Evolutionary conservation across 495 filamentous ascomycete species (phyloP).

Genomic region (Darksidea phi): DNA sequence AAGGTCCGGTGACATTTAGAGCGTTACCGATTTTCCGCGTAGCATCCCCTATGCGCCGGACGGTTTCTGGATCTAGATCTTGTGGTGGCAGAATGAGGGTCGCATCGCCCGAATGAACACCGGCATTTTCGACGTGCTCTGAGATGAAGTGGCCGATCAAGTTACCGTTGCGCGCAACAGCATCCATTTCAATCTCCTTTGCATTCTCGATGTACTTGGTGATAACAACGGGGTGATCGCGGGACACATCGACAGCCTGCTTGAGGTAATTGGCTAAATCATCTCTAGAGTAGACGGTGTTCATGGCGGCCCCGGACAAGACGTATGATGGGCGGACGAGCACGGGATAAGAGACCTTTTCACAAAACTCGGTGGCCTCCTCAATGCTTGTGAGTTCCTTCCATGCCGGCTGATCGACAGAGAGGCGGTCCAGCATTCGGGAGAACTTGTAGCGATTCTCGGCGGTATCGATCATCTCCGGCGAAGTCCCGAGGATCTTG

Average conservation of each 20-base stretch:
- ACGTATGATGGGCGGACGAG: slow-evolving; percentile 96
- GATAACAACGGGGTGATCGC: slow-evolving; percentile 97
- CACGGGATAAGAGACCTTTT: slow-evolving; percentile 88
- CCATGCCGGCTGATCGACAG: slow-evolving; percentile 94
- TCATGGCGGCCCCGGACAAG: slow-evolving; percentile 97
- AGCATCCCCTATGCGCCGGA: slow-evolving; percentile 87
- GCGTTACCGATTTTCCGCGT: slow-evolving; percentile 93
- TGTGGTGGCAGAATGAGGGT: slow-evolving; percentile 90
- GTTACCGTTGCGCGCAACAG: slow-evolving; percentile 79
- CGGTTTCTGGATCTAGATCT: slow-evolving; percentile 85
- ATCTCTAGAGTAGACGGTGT: slow-evolving; percentile 89
- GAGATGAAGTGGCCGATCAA: slow-evolving; percentile 93
- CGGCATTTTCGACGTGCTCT: slow-evolving; percentile 95
- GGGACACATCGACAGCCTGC: slow-evolving; percentile 88
- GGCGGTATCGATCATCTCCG: slow-evolving; percentile 97
- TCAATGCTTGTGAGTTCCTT: slow-evolving; percentile 92
- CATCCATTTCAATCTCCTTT: slow-evolving; percentile 97
- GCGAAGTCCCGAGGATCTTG: slow-evolving; percentile 89
- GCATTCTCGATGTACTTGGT: slow-evolving; percentile 98
- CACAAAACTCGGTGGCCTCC: slow-evolving; percentile 81
- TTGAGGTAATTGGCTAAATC: slow-evolving; percentile 89
- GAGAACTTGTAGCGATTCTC: slow-evolving; percentile 99
- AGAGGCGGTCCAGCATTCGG: slow-evolving; percentile 90
- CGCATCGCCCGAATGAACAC: slow-evolving; percentile 97
- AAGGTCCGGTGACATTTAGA: slow-evolving; percentile 93